Conservation (phyloP, 257 asterid species). For the Perilla frutescens region DNA sequence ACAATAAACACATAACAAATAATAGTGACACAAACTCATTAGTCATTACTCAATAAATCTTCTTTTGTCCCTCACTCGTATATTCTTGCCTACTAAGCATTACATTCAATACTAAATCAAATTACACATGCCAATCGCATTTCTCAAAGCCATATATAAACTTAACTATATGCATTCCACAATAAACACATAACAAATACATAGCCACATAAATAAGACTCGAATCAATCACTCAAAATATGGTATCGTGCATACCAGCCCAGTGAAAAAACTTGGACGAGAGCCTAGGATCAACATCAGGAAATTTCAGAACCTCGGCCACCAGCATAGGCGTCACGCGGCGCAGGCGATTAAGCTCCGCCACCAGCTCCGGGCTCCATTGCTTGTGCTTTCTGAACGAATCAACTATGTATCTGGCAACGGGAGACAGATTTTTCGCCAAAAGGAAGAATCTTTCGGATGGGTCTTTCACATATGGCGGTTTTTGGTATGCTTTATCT, state of each 20-base stretch:
- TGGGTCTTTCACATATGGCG: constrained; percentile 50
- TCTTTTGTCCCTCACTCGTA: neutral
- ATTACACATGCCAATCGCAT: neutral
- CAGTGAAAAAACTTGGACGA: constrained; percentile 86
- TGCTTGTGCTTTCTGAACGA: constrained; percentile 72
- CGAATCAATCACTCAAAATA: neutral
- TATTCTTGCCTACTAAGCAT: neutral
- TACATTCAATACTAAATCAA: neutral
- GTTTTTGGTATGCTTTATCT: constrained; percentile 21
- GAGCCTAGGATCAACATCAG: constrained; percentile 78
- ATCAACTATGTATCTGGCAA: constrained; percentile 85
- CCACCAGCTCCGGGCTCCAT: constrained; percentile 75
- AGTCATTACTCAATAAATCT: neutral
- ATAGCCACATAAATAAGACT: constrained; percentile 1
- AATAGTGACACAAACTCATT: neutral
- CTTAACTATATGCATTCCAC: too few relatives aligned
- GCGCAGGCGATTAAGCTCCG: constrained; percentile 78
- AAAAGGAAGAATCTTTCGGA: constrained; percentile 69
- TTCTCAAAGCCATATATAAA: too few relatives aligned
- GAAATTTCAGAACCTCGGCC: constrained; percentile 79
- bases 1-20: neutral
- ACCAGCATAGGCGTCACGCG: constrained; percentile 92
- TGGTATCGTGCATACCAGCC: constrained; percentile 70
- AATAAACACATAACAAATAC: neutral
- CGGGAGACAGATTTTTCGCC: constrained; percentile 80